These are phyloP conservation scores for Hymenoscyphus occultus DNA, from an alignment of 2,329 filamentous ascomycete genomes.

Conservation along the genomic window DNA sequence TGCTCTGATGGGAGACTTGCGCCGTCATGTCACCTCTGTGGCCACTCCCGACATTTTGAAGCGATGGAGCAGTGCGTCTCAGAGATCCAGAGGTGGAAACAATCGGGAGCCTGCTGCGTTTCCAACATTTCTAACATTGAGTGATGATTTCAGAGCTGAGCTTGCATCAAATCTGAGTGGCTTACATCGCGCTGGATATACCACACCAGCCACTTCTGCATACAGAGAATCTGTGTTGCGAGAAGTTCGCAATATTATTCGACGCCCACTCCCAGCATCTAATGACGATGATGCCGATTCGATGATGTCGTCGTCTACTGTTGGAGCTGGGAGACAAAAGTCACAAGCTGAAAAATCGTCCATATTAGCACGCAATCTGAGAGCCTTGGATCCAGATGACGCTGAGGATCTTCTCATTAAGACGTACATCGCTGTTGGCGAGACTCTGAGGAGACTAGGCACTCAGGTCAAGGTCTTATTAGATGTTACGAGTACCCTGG, in stretches of 20 bases:
- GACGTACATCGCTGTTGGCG: conserved; percentile 84
- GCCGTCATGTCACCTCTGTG: conserved; percentile 73
- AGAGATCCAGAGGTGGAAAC: conserved; percentile 66
- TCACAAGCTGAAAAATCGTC: conserved; percentile 87
- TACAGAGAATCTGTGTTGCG: conserved; percentile 82
- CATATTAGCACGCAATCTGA: conserved; percentile 81
- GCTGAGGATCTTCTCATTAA: conserved; percentile 78
- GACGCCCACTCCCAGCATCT: conserved; percentile 82
- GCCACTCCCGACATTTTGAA: conserved; percentile 71
- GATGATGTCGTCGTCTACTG: conserved; percentile 79
- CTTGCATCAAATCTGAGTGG: conserved; percentile 72
- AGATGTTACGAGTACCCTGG: conserved; percentile 75
- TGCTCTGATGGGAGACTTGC: conserved; percentile 74
- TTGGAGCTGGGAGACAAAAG: conserved; percentile 62
- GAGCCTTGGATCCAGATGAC: conserved; percentile 77
- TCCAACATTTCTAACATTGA: conserved; percentile 75
- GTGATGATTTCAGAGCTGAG: conserved; percentile 65
- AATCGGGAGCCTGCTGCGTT: conserved; percentile 64
- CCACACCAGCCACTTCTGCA: conserved; percentile 74
- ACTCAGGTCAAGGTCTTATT: conserved; percentile 93
- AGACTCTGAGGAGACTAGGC: conserved; percentile 78
- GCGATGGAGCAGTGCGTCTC: conserved; percentile 77
- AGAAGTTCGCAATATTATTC: conserved; percentile 82
- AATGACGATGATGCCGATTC: conserved; percentile 93
- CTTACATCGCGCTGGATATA: conserved; percentile 76